Evolutionary conservation across 2,329 filamentous ascomycete species (phyloP).

Genomic region (Penicillium occitanis): DNA sequence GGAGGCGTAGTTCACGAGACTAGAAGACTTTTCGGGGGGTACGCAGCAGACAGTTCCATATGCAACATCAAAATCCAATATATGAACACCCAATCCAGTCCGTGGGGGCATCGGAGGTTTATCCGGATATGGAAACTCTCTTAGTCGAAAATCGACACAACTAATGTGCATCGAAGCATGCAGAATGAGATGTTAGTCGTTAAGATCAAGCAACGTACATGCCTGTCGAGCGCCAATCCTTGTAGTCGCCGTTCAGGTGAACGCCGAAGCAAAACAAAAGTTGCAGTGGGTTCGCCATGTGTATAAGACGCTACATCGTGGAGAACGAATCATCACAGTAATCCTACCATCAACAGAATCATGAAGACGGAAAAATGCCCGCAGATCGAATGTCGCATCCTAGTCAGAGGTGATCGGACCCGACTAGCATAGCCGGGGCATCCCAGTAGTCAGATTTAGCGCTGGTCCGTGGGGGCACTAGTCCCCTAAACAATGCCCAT

Average conservation of each 20-base stretch:
- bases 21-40: neutral
- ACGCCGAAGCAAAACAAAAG: neutral
- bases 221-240: neutral
- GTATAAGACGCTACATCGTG: neutral
- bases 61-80: neutral
- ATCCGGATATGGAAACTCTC: neutral
- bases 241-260: neutral
- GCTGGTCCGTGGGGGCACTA: neutral
- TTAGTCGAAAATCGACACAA: neutral
- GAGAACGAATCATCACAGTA: neutral
- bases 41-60: neutral
- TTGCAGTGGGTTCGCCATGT: neutral
- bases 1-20: neutral
- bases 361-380: neutral
- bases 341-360: neutral
- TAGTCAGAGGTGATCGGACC: neutral
- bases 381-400: neutral
- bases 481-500: neutral
- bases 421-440: neutral
- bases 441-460: neutral
- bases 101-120: constrained; percentile 6
- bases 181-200: neutral
- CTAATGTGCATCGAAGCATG: neutral
- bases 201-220: neutral
- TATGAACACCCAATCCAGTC: neutral